Conservation (phyloP, 352 stramenopile species). For the Globisporangium perplexum region DNA sequence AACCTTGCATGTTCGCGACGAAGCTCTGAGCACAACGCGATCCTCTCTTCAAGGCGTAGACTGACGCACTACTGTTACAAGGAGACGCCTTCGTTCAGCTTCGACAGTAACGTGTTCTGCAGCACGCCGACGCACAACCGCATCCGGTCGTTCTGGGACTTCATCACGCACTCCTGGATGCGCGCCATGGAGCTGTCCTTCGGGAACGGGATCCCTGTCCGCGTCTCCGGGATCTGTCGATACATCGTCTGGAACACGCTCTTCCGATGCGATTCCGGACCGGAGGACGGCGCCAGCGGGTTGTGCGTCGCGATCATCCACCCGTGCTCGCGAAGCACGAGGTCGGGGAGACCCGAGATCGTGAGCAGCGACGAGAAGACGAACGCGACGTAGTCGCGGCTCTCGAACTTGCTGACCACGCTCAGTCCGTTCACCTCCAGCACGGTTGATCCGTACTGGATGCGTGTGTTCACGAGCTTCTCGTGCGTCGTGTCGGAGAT, state of each 20-base stretch:
- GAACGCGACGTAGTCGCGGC: constrained; percentile 5
- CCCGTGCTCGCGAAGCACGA: constrained; percentile 10
- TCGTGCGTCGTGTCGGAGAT: neutral
- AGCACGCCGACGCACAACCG: neutral
- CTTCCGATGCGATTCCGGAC: neutral
- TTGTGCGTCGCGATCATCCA: constrained; percentile 8
- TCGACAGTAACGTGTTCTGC: neutral
- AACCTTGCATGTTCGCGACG: too few species aligned
- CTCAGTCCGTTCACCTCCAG: constrained; percentile 4
- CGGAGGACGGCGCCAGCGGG: neutral
- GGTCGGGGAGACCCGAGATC: neutral
- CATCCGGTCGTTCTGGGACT: neutral
- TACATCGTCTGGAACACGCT: constrained; percentile 1
- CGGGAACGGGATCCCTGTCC: neutral
- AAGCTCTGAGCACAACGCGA: too few species aligned
- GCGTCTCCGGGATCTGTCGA: neutral
- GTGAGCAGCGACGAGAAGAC: constrained; percentile 5
- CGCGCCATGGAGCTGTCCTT: neutral
- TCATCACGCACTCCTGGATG: neutral
- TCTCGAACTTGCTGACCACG: constrained; percentile 5
- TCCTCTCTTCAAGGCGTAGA: neutral
- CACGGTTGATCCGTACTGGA: neutral
- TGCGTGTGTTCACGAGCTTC: neutral
- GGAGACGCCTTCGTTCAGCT: neutral
- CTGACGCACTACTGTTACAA: neutral